A percentile compares a stretch with the other conserved stretches of the same genome.
Conservation (phyloP, 1,284 basidiomycete species). For the Leccinum cinnamomeum region DNA sequence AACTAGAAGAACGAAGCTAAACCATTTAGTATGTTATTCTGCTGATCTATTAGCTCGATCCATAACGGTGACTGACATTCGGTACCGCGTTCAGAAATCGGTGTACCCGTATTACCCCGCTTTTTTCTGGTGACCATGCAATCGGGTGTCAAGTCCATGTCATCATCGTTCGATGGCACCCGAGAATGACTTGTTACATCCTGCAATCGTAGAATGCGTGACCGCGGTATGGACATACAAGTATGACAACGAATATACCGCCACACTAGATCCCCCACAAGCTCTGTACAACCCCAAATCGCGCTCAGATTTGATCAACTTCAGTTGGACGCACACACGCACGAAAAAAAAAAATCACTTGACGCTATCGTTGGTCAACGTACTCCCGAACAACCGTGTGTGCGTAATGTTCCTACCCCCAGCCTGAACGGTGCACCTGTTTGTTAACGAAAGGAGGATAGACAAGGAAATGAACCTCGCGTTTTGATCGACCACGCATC, state of each 20-base stretch:
- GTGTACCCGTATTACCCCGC: conserved; percentile 71
- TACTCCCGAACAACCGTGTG: conserved; percentile 38
- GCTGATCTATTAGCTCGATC: not conserved
- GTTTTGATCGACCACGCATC: conserved; percentile 54
- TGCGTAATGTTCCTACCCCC: conserved; percentile 42
- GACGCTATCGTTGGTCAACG: conserved; percentile 56
- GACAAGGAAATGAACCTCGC: conserved; percentile 61
- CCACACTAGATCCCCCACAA: conserved; percentile 64
- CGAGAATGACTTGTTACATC: conserved; percentile 57
- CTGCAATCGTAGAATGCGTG: conserved; percentile 64
- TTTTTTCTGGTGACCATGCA: conserved; percentile 80
- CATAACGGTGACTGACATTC: conserved; percentile 9
- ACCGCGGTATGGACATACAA: conserved; percentile 71
- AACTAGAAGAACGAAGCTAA: conserved; percentile 73
- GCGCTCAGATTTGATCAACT: conserved; percentile 65
- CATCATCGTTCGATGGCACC: conserved; percentile 66
- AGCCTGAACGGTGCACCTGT: conserved; percentile 35
- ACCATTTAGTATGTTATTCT: conserved; percentile 61
- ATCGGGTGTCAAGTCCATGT: conserved; percentile 78
- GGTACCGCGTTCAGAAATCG: conserved; percentile 55
- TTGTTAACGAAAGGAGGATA: conserved; percentile 44
- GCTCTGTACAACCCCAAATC: conserved; percentile 25
- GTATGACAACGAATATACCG: conserved; percentile 72
- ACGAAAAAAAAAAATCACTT: conserved; percentile 59
- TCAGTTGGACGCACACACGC: conserved; percentile 60